Evolutionary conservation across 2,329 filamentous ascomycete genomes (phyloP), one percentile per base, ranked within the genome.

Genomic region (Ascochyta viciae-villosae): DNA sequence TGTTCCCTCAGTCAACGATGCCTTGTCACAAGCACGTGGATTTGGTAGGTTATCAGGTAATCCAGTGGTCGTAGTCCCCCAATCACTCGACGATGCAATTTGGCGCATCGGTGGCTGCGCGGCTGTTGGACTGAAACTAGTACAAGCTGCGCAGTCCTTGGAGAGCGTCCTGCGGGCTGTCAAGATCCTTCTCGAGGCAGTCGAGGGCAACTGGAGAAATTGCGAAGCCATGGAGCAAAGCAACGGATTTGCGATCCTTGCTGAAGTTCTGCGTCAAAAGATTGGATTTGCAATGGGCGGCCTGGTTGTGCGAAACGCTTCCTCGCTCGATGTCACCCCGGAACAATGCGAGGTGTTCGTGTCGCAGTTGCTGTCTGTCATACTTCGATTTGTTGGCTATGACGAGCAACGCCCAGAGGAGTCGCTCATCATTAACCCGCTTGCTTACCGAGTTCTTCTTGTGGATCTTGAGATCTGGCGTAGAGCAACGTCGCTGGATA

Each of bases 141-240:
- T 99, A 6, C 92, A 97, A 71, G 83, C 88, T 31, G 89, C 95
- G 1, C 82, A 82, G 3, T 88, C 87, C 0, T 81, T 85, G 7
- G 86, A 92, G 44, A 87, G 88, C 40, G 87, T 93, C 26, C 78
- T 93, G 9, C 85, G 90, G 50, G 88, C 93, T 1, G 87, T 96
- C 2, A 87, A 96, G 67, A 89, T 96, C 67, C 81, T 96, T 24
- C 92, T 97, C 60, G 87, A 90, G 62, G 91, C 91, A 57, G 90
- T 97, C 45, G 89, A 90, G 63, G 89, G 90, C 61, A 98, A 90
- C 72, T 99, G 96, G 95, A 86, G 95, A 61, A 98, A 98, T 64
- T 98, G 95, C 64, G 96, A 99, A 74, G 93, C 95, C 24, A 97
- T 99, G 90, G 95, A 99, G 75, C 88, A 91, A 67, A 92, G 96